Evolutionary conservation across 1,139 yeast genomes (phyloP).

Genomic region (Yamadazyma sp.): DNA sequence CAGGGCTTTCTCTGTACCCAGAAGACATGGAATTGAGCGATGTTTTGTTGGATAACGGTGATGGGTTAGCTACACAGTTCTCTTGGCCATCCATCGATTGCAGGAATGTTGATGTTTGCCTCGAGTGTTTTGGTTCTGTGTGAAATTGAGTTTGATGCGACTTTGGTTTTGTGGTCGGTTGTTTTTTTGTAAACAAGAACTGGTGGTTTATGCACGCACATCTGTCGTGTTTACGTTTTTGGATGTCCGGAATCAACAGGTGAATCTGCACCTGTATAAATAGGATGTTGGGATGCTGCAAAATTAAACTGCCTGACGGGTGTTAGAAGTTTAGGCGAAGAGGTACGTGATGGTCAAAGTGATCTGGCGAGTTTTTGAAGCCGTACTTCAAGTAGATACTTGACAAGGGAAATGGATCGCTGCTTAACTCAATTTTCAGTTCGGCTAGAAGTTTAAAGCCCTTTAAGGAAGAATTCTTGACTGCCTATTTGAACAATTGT

Average conservation of each 20-base stretch:
- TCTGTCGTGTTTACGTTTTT: background rate
- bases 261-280: too few species aligned
- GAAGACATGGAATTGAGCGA: slow-evolving; percentile 8
- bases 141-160: background rate
- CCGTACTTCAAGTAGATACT: too few species aligned
- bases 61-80: slow-evolving; percentile 7
- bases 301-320: too few species aligned
- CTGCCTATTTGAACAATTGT: too few species aligned
- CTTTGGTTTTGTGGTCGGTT: slow-evolving; percentile 1
- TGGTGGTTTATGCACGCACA: slow-evolving; percentile 1
- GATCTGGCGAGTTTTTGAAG: too few species aligned
- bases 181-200: slow-evolving; percentile 2
- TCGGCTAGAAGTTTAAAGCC: too few species aligned
- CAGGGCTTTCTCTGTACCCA: slow-evolving; percentile 1
- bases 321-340: too few species aligned
- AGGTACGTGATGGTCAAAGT: too few species aligned
- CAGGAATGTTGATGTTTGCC: background rate
- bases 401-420: too few species aligned
- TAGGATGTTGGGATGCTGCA: too few species aligned
- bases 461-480: too few species aligned
- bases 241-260: background rate
- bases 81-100: slow-evolving; percentile 9
- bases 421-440: too few species aligned
- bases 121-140: slow-evolving; percentile 4
- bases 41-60: slow-evolving; percentile 10